Base-by-base conservation (phyloP, 192 early-diverging fungal genomes). In the Rhizophagus clarus region DNA sequence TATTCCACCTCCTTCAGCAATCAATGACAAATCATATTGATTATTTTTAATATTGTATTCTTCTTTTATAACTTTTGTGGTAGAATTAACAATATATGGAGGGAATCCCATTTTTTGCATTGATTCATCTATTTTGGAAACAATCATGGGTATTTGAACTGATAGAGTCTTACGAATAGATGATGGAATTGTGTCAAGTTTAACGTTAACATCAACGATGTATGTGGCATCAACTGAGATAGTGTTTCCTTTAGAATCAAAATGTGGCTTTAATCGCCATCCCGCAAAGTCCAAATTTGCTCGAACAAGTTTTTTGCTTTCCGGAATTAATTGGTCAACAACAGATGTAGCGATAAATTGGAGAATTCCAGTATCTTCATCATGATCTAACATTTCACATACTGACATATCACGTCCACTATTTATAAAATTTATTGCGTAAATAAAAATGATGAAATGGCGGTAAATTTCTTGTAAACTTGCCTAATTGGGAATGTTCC, bases 161-260 rank as follows among this genome's bases (percentile, higher is more conserved):
- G 84, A 80, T 15, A 89, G 60, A 10, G 61, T 80, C 34, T 84
- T 87, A 69, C 88, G 74, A 45, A 90, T 87, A 0, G 82, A 82
- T 3, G 76, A 67, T 42, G 88, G 84, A 9, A 87, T 63, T 3
- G 81, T 83, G 3, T 88, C 89, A 61, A 76, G 61, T 64, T 86
- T 83, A 51, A 90, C 85, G 77, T 88, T 87, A 47, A 88, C 70
- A 71, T 89, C 88, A 12, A 85, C 86, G 26, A 90, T 83, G 76
- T 86, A 87, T 0, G 80, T 85, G 14, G 86, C 81, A 42, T 76
- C 76, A 24, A 89, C 84, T 3, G 84, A 84, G 2, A 82, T 79
- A 0, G 79, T 85, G 12, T 73, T 76, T 49, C 86, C 86, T 12
- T 83, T 71, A 6, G 76, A 77, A 79, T 90, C 86, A 76, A 88